Percentiles rank a stretch among this genome's conserved stretches.
Conservation (phyloP, 805 yeast species). For the Saccharomyces paradoxus region DNA sequence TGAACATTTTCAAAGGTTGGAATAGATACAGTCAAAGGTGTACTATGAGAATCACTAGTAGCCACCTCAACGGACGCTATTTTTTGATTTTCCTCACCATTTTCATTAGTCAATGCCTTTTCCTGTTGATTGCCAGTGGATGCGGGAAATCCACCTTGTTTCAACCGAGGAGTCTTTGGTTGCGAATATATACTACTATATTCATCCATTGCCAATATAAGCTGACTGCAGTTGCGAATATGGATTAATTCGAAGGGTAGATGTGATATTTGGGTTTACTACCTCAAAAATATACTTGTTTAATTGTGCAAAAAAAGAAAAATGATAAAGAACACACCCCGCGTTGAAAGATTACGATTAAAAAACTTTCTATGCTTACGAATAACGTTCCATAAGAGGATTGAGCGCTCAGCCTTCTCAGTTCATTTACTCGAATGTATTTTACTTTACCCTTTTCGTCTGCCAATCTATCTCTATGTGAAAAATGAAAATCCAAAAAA, state of each 20-base stretch:
- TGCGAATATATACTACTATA: not conserved
- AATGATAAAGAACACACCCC: not conserved
- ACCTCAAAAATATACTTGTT: not conserved
- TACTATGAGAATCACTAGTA: constrained; percentile 1
- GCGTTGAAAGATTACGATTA: not conserved
- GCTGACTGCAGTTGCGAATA: not conserved
- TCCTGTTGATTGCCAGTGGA: not conserved
- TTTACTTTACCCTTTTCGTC: not conserved
- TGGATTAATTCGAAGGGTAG: not conserved
- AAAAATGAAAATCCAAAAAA: not conserved
- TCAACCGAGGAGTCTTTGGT: not conserved
- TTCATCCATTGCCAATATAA: not conserved
- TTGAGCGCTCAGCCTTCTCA: not conserved
- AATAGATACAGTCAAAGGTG: constrained; percentile 17
- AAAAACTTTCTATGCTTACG: not conserved
- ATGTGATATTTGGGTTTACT: not conserved
- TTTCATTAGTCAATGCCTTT: not conserved
- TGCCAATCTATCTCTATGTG: not conserved
- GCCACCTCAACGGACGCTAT: not conserved
- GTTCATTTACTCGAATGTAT: not conserved
- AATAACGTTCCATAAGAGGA: not conserved
- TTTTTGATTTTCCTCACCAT: not conserved
- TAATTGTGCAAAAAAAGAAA: not conserved
- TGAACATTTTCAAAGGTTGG: constrained; percentile 21
- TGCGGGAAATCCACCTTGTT: not conserved